phyloP scores from a whole-genome alignment of 768 basidiomycete genomes.

The Naematelia aurantialba region DNA sequence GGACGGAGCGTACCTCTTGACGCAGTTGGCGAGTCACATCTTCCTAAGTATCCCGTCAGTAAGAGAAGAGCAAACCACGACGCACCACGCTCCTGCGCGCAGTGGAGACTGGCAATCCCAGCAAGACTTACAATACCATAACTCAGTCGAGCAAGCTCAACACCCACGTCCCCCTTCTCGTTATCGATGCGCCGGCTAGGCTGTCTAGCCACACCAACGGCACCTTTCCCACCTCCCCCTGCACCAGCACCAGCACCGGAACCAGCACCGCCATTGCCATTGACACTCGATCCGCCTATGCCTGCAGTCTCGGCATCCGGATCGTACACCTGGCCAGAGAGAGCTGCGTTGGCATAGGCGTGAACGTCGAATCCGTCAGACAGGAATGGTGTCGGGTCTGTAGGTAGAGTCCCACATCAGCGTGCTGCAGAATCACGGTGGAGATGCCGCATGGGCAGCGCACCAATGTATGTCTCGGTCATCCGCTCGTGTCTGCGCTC shows the following conservation, averaged over 20 bases:
- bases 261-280: neutral
- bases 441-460: neutral
- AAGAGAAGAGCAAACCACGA: too few relatives aligned
- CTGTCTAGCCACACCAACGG: neutral
- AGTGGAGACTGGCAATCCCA: neutral
- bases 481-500: neutral
- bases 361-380: slow-evolving; percentile 74
- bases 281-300: slow-evolving; percentile 1
- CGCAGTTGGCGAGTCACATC: slow-evolving; percentile 89
- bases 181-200: slow-evolving; percentile 33
- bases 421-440: neutral
- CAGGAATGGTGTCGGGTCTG: slow-evolving; percentile 75
- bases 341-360: slow-evolving; percentile 83
- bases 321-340: slow-evolving; percentile 76
- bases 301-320: slow-evolving; percentile 45
- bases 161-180: slow-evolving; percentile 76
- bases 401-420: neutral
- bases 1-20: slow-evolving; percentile 69
- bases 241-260: too few relatives aligned
- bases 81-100: too few relatives aligned
- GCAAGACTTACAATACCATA: slow-evolving; percentile 59
- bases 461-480: neutral
- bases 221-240: slow-evolving; percentile 4
- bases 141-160: slow-evolving; percentile 81
- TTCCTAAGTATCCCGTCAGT: slow-evolving; percentile 56